These are phyloP conservation scores for Cenchrus fungigraminus DNA, from an alignment of 176 grass and related monocot species.

Conservation along the genomic window DNA sequence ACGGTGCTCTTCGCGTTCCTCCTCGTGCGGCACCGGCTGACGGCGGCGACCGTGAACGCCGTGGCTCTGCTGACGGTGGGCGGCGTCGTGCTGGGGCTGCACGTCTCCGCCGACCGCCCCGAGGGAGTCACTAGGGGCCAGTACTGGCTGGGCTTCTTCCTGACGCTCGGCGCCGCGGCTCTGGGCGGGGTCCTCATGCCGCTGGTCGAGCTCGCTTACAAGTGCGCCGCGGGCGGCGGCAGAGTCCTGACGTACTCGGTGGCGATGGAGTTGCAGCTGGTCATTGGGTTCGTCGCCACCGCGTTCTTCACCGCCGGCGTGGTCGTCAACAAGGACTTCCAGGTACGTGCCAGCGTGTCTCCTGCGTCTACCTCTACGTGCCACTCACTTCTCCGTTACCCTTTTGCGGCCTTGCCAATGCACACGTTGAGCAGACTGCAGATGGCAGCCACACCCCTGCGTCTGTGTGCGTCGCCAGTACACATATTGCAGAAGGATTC, in stretches of 20 bases:
- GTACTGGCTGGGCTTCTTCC: constrained; percentile 65
- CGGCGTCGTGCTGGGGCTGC: constrained; percentile 57
- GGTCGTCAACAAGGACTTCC: constrained; percentile 62
- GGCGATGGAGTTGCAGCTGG: constrained; percentile 76
- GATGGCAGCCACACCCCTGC: too few species aligned
- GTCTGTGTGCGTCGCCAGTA: too few species aligned
- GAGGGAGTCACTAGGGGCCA: constrained; percentile 26
- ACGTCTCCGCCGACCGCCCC: constrained; percentile 48
- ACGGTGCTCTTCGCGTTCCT: constrained; percentile 77
- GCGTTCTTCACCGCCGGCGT: constrained; percentile 54
- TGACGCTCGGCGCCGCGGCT: constrained; percentile 55
- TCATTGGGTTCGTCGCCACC: constrained; percentile 71
- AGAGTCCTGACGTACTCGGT: constrained; percentile 64
- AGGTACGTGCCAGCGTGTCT: constrained; percentile 38
- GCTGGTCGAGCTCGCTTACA: constrained; percentile 62
- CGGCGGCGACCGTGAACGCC: constrained; percentile 55
- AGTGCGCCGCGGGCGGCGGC: constrained; percentile 44
- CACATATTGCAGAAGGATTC: too few species aligned
- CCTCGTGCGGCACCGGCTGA: constrained; percentile 62
- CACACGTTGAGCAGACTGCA: too few species aligned
- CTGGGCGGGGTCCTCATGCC: constrained; percentile 65
- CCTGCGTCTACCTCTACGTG: too few species aligned
- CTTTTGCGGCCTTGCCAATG: too few species aligned
- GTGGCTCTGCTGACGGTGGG: constrained; percentile 66
- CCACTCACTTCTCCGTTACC: too few species aligned